Conservation (phyloP, 2,329 filamentous ascomycete species). For the Xylariaceae sp. region DNA sequence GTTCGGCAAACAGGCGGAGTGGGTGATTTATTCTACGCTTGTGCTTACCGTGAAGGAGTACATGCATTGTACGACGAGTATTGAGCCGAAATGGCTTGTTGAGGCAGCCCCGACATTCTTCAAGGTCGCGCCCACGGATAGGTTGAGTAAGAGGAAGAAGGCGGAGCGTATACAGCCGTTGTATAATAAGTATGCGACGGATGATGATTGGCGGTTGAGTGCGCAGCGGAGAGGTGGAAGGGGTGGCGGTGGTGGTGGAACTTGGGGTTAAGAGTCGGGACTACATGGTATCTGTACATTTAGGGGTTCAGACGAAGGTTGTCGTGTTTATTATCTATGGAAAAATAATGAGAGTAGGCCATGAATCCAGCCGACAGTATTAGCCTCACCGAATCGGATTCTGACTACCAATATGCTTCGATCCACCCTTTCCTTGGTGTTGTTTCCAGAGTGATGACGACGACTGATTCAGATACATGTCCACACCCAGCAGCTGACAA, state of each 20-base stretch:
- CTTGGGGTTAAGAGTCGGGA: constrained; percentile 64
- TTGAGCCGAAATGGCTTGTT: constrained; percentile 91
- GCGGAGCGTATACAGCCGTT: constrained; percentile 92
- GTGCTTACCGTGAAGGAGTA: constrained; percentile 96
- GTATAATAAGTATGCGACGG: constrained; percentile 85
- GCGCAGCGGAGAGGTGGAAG: constrained; percentile 81
- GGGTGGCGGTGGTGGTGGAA: constrained; percentile 79
- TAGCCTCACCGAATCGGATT: not conserved
- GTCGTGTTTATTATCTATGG: too few species aligned
- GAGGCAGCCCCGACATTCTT: constrained; percentile 98
- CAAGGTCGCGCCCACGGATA: constrained; percentile 86
- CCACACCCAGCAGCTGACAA: too few species aligned
- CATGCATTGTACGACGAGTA: constrained; percentile 89
- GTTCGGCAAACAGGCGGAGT: constrained; percentile 93
- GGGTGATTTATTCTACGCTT: constrained; percentile 88
- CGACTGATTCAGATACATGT: too few species aligned
- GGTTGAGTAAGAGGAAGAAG: constrained; percentile 84
- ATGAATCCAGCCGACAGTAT: not conserved
- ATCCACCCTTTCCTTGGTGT: too few species aligned
- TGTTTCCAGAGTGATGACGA: too few species aligned
- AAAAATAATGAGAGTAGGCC: too few species aligned
- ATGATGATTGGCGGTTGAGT: constrained; percentile 92
- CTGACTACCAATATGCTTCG: too few species aligned
- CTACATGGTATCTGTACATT: too few species aligned
- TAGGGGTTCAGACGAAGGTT: too few species aligned